Evolutionary conservation across 768 basidiomycete species (phyloP), one percentile per base, ranked within the genome.

Genomic region (Calvatia gigantea): DNA sequence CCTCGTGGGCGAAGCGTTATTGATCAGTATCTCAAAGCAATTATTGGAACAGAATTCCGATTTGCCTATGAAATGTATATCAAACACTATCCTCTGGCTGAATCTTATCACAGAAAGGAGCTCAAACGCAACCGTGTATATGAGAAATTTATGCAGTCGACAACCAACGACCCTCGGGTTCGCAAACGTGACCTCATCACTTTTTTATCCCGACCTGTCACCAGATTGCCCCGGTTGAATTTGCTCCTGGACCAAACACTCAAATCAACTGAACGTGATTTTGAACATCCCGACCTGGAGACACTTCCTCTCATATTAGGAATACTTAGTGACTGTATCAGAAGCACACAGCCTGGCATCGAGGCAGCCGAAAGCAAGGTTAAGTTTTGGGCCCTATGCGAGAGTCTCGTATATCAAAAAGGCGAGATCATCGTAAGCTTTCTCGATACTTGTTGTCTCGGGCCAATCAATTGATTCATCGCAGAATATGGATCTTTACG

Each of bases 301-400:
- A 82, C 80, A 3, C 75, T 95, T 6, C 91, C 91, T 1, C 75
- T 91, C 4, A 81, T 90, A 15, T 64, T 90, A 23, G 77, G 76
- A 8, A 80, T 94, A 2, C 62, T 95, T 51, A 82, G 77, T 28
- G 81, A 85, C 43, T 86, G 84, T 58, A 78, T 96, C 57, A 92
- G 89, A 75, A 86, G 86, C 60, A 91, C 91, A 0, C 87, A 95
- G 63, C 92, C 92, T 1, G 94, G 94, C 3, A 94, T 96, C 57
- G 89, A 85, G 57, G 89, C 86, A n/a, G 91, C 94, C 1, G 93
- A 95, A 65, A 80, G 83, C 59, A 93, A 93, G 66, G 93, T 94
- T 60, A 93, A 92, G 65, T 86, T 92, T 57, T 91, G 88, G 86
- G 84, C 75, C 50, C 72, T 95, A 2, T 84, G 83, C 60, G 91